Conservation (phyloP, 1,284 basidiomycete species). For the Athelia sp. region DNA sequence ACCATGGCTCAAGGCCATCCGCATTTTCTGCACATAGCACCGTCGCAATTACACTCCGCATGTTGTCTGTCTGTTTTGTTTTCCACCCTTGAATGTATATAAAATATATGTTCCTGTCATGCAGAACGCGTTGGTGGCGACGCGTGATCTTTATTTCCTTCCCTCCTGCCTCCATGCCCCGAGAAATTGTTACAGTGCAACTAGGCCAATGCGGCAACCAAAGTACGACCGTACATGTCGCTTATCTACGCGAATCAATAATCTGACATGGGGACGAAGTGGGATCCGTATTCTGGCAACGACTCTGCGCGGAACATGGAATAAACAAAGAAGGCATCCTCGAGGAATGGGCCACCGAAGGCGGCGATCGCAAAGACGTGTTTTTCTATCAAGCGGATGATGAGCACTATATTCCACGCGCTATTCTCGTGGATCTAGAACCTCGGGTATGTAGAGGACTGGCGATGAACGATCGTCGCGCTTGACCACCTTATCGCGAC, state of each 20-base stretch:
- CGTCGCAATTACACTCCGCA: background rate
- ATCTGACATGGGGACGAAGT: slow-evolving; percentile 31
- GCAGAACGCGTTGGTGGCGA: too few relatives aligned
- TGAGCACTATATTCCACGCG: slow-evolving; percentile 97
- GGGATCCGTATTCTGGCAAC: slow-evolving; percentile 93
- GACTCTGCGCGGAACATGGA: slow-evolving; percentile 93
- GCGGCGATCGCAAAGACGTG: slow-evolving; percentile 95
- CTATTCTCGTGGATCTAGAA: slow-evolving; percentile 97
- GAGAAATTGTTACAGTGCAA: slow-evolving; percentile 84
- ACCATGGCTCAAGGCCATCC: slow-evolving; percentile 5
- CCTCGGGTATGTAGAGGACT: slow-evolving; percentile 69
- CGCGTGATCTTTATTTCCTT: too few relatives aligned
- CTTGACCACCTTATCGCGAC: slow-evolving; percentile 1
- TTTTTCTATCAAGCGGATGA: slow-evolving; percentile 99
- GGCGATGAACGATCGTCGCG: background rate
- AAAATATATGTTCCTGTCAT: background rate
- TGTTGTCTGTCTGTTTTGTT: background rate
- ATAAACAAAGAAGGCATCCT: slow-evolving; percentile 91
- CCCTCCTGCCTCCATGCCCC: slow-evolving; percentile 56
- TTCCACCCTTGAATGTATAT: background rate
- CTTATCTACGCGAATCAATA: slow-evolving; percentile 2
- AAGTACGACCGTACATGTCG: slow-evolving; percentile 48
- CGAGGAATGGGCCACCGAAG: slow-evolving; percentile 93
- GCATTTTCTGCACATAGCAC: background rate
- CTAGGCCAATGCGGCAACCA: slow-evolving; percentile 97